Base-by-base conservation (phyloP, 169 alveolate genomes). In the Plasmodium sp. region DNA sequence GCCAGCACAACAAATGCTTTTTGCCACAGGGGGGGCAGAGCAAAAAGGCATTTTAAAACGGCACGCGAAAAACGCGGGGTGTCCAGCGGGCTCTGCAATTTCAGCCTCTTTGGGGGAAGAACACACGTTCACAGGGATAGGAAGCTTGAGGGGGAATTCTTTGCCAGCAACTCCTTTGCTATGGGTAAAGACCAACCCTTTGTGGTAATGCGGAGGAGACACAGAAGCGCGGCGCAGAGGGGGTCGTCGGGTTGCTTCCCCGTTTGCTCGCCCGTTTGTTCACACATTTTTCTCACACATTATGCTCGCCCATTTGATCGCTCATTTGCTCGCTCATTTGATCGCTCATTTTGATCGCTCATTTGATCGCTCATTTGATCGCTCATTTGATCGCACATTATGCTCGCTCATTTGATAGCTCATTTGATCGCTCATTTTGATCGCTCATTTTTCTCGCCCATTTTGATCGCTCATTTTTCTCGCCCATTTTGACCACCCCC, bases 111-210 rank as follows among this genome's bases (percentile, higher is more conserved):
- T 43, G 77, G 67, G 10, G 80, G 12, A 45, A 88, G 36, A n/a
- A 18, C 67, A 88, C 75, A 62, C 75, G n/a, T 79, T 54, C 67
- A 79, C 36, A 39, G 34, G 41, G 43, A 88, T 34, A 33, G 48
- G 22, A 39, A 33, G 5, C 33, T 88, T 12, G 94, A 81, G 72
- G 33, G n/a, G 51, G 33, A 36, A 48, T 88, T 88, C 51, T 88
- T 88, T 48, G 71, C 83, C 9, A 88, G 71, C 81, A 88, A 88
- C n/a, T 79, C 18, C 41, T 88, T 88, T 77, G 71, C 39, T 12
- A 88, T 88, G 94, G 71, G 58, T 62, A 54, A 36, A 22, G 83
- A 88, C 48, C 94, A 88, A 48, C 94, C 94, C 18, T 80, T 88
- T 88, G 94, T 88, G 94, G 94, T 88, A 80, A 58, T 27, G 71